Evolutionary conservation across 2,329 filamentous ascomycete genomes (phyloP), one percentile per base, ranked within the genome.

Genomic region (Ceratocystis colombiana): DNA sequence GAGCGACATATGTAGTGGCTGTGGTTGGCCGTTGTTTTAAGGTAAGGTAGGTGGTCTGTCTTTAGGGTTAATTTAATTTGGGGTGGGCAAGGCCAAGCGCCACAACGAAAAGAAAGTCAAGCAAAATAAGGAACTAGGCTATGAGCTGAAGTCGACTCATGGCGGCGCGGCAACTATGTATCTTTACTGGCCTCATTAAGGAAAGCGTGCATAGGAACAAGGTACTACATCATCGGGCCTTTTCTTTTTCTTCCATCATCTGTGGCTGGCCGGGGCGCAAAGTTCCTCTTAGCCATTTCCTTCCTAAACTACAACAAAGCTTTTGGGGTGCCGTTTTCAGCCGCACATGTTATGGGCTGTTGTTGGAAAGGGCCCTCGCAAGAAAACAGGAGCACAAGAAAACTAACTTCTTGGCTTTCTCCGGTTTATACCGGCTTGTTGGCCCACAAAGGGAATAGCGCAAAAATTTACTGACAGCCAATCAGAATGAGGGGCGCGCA

Each of bases 301-400:
- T 33, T 33, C 30, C 30, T 33, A 7, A 33, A 33, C 30, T 1
- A 7, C 30, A 33, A 33, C 30, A 55, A 48, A 41, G 64, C 55
- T 57, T 33, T 33, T 33, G 30, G 37, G 53, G 45, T 65, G 55
- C 64, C 64, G 64, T 65, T 65, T 65, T 55, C 64, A 65, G 48
- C 64, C 64, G 64, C 55, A 45, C 17, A 61, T 25, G 44, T 28
- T 28, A 44, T 61, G 33, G 41, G 28, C 22, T 41, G 37, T 33
- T 46, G 33, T 2, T 33, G 33, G 33, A 10, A 37, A 37, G 2
- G 33, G 33, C 33, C 33, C 33, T 37, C 33, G 8, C 33, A 37
- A 37, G 33, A 37, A 37, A 37, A 37, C 37, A 41, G 10, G 37
- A 41, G 37, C 37, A 12, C 37, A 41, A 41, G 37, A 41, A 41